phyloP scores from a whole-genome alignment of 495 filamentous ascomycete species.

The Penicillium malachiteum region DNA sequence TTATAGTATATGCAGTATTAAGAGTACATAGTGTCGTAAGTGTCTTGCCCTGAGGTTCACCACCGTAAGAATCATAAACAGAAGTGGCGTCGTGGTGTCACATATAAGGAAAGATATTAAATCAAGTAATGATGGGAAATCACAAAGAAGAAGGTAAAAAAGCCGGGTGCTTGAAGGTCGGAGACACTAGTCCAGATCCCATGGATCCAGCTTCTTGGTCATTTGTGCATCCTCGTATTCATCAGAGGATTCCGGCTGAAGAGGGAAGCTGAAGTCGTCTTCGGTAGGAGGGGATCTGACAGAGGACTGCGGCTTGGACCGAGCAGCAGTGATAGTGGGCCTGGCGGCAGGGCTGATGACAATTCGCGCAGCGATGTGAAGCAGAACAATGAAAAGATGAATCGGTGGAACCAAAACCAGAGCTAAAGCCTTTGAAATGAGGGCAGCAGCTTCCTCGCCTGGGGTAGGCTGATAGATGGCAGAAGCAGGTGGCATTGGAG shows the following conservation, averaged over 20 bases:
- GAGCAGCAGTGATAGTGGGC: conserved; percentile 16
- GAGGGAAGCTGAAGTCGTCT: conserved; percentile 44
- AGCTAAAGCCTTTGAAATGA: conserved; percentile 73
- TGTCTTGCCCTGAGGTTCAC: conserved; percentile 9
- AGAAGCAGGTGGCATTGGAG: conserved; percentile 66
- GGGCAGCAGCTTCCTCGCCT: conserved; percentile 59
- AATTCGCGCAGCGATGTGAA: conserved; percentile 75
- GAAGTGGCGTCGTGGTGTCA: conserved; percentile 16
- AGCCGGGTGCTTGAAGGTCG: not conserved
- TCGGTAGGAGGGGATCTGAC: conserved; percentile 11
- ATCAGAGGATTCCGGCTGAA: conserved; percentile 36
- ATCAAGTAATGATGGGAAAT: conserved; percentile 10
- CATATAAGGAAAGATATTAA: conserved; percentile 19
- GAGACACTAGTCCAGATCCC: conserved; percentile 31
- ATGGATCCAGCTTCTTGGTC: conserved; percentile 27
- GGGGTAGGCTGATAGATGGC: conserved; percentile 56
- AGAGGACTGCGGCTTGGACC: conserved; percentile 1
- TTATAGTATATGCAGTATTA: too few relatives aligned
- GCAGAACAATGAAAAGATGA: conserved; percentile 71
- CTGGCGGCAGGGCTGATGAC: conserved; percentile 50
- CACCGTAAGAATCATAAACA: conserved; percentile 15
- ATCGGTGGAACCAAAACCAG: conserved; percentile 73
- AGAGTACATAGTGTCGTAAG: conserved; percentile 8
- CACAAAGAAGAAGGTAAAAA: conserved; percentile 5
- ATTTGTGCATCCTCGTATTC: conserved; percentile 25